Evolutionary conservation across 768 basidiomycete species (phyloP), one percentile per base, ranked within the genome.

Genomic region (Trametes gibbosa): DNA sequence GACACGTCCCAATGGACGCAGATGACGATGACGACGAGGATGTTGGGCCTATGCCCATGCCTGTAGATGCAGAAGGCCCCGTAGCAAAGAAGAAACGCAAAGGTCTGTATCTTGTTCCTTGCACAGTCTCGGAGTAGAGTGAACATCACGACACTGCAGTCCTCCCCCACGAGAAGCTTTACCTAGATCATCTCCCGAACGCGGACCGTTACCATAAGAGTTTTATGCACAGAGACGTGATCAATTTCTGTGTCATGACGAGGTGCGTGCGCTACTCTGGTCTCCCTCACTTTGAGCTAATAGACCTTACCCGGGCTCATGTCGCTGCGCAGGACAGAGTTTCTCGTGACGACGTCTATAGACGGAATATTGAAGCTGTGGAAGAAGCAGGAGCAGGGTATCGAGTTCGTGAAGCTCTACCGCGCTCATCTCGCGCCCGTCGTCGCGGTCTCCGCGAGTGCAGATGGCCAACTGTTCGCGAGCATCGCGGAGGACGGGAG

Each of bases 321-420:
- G n/a, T 37, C 41, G 34, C 16, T 5, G 17, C n/a, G 3, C 65
- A 97, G 96, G 72, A 96, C 94, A 13, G 87, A 94, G 57, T 99
- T 98, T 68, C 69, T 98, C 42, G 81, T 99, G 49, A 99, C 97
- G 7, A 95, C 96, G 1, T 98, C 96, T 2, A 74, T 94, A 10
- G 97, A 98, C 69, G 97, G 97, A 2, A 90, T 95, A 73, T 73
- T 98, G 63, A 99, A 99, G 72, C 74, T 99, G n/a, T 99, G 97
- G 97, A 98, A 97, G 79, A 99, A 99, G 74, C 95, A 97, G 75
- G 90, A 95, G 21, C 72, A 79, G 6, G 96, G 95, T 4, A 94
- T 99, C 68, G 97, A 98, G 75, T 98, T 98, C 66, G 96, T 98
- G 59, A 99, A 99, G 75, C 92, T 95, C 64, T 99, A 96, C 72